Percentiles rank a stretch among this genome's conserved stretches.
Conservation (phyloP, 2,329 filamentous ascomycete species). For the Coniosporium tulheliwenetii region DNA sequence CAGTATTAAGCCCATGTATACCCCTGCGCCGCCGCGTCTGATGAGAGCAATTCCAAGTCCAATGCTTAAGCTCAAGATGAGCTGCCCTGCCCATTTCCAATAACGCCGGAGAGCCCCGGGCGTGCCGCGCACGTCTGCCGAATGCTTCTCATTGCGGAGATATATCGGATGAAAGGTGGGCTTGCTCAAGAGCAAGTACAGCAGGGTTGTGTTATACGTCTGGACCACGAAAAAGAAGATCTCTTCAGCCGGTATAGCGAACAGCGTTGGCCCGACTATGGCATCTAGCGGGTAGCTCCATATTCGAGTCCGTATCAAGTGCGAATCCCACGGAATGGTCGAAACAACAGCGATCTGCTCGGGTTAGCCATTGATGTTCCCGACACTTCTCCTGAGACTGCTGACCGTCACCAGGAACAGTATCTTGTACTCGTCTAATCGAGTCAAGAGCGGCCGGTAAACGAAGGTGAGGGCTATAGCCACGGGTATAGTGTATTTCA, state of each 20-base stretch:
- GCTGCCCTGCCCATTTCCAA: constrained; percentile 34
- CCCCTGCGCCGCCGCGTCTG: constrained; percentile 32
- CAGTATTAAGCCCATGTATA: constrained; percentile 56
- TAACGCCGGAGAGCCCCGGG: constrained; percentile 20
- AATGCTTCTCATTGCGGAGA: constrained; percentile 25
- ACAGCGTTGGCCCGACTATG: constrained; percentile 46
- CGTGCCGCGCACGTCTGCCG: constrained; percentile 6
- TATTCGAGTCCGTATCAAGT: constrained; percentile 50
- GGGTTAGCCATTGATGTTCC: constrained; percentile 8
- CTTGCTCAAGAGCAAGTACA: constrained; percentile 55
- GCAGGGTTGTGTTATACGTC: constrained; percentile 54
- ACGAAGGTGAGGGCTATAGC: constrained; percentile 43
- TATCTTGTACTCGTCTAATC: constrained; percentile 47
- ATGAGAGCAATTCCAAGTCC: constrained; percentile 30
- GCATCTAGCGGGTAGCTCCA: constrained; percentile 57
- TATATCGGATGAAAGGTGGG: constrained; percentile 40
- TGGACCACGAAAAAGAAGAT: constrained; percentile 66
- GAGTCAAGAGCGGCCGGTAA: constrained; percentile 45
- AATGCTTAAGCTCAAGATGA: constrained; percentile 28
- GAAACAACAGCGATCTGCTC: constrained; percentile 44
- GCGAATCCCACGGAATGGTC: constrained; percentile 64
- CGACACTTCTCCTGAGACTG: neutral
- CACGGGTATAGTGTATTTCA: constrained; percentile 51
- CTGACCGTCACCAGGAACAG: constrained; percentile 38
- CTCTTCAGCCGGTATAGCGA: constrained; percentile 54